Conservation (phyloP, 148 eudicot genomes). For the Camellia granthamiana region DNA sequence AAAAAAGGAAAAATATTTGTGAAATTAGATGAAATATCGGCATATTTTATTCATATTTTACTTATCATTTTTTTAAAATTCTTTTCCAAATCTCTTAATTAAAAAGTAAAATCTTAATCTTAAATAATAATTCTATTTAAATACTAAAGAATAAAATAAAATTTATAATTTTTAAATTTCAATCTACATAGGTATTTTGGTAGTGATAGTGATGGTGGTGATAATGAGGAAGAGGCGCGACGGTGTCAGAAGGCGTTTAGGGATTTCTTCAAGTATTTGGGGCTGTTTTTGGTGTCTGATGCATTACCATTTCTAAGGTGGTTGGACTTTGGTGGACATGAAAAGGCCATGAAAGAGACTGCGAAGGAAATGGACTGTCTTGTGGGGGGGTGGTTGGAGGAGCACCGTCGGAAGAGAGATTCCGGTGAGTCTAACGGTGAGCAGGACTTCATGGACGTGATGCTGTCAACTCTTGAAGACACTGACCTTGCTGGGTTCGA, state of each 20-base stretch:
- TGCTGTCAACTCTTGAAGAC: conserved; percentile 21
- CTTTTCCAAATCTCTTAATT: no score
- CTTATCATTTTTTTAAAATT: no score
- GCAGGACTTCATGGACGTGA: conserved; percentile 28
- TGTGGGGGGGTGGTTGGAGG: conserved; percentile 25
- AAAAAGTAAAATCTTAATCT: no score
- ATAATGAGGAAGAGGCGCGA: neutral
- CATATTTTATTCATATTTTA: no score
- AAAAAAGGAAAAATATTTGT: no score
- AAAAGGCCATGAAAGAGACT: conserved; percentile 26
- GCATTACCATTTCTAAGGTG: conserved; percentile 26
- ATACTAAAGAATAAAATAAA: no score
- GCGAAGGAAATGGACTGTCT: conserved; percentile 22
- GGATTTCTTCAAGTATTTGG: neutral
- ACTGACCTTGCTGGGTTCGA: conserved; percentile 4
- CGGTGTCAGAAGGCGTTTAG: conserved; percentile 1
- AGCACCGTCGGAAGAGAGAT: conserved; percentile 16
- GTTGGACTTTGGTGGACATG: conserved; percentile 38
- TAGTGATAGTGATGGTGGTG: no score
- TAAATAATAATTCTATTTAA: no score
- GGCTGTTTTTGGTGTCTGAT: conserved; percentile 20
- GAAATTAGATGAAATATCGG: no score
- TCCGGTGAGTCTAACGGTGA: conserved; percentile 3
- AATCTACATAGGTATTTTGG: no score
- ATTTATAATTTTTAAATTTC: no score